Evolutionary conservation across 2,329 filamentous ascomycete species (phyloP).

Genomic region (Fusarium citri): DNA sequence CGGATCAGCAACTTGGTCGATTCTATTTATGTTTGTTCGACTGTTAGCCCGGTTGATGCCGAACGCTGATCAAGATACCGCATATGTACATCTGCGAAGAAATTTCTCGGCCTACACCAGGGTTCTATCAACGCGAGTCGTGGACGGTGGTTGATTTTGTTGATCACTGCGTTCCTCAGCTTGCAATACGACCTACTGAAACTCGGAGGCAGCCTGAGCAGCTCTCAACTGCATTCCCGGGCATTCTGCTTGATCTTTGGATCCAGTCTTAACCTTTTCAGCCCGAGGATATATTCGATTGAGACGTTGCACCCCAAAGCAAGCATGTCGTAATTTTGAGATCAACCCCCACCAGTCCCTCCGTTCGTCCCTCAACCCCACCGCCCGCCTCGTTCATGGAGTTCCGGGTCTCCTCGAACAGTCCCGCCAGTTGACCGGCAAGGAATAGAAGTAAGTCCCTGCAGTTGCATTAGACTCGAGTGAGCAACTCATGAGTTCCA

Average conservation of each 20-base stretch:
- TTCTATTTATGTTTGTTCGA: not conserved
- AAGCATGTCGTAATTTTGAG: conserved; percentile 16
- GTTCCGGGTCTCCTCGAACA: conserved; percentile 11
- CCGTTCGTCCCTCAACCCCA: conserved; percentile 26
- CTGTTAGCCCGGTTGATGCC: not conserved
- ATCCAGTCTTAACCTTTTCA: not conserved
- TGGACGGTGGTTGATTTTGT: not conserved
- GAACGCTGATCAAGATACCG: not conserved
- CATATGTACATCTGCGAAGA: not conserved
- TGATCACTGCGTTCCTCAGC: conserved; percentile 3
- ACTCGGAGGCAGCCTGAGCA: not conserved
- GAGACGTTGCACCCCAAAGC: not conserved
- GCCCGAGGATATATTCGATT: conserved; percentile 2
- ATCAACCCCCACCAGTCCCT: conserved; percentile 24
- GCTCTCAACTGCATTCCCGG: conserved; percentile 14
- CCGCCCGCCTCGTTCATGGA: conserved; percentile 15
- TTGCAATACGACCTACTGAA: not conserved
- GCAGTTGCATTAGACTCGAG: not conserved
- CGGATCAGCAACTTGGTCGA: conserved; percentile 30
- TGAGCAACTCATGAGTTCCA: not conserved
- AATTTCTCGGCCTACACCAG: not conserved
- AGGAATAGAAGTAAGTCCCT: not conserved
- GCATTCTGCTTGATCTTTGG: not conserved
- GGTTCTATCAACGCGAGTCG: not conserved
- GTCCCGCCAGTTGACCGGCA: not conserved